phyloP scores from a whole-genome alignment of 164 flowering plant species.

The Kingdonia uniflora region DNA sequence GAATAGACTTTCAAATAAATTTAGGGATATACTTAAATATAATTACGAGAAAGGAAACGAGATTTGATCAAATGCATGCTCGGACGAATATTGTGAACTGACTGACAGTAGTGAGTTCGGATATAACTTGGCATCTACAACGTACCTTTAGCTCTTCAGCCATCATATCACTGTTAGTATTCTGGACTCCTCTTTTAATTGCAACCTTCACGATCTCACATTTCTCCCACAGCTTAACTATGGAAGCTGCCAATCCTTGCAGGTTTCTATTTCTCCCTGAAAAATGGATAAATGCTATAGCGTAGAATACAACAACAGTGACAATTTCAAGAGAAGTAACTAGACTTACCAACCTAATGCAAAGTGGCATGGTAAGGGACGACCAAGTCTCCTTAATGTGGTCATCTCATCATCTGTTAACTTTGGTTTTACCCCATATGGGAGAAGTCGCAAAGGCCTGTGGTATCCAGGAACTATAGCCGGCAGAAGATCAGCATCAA shows the following conservation, averaged over 20 bases:
- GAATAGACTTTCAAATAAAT: constrained; percentile 12
- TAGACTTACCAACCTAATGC: constrained; percentile 54
- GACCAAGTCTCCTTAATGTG: constrained; percentile 66
- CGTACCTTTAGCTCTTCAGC: constrained; percentile 88
- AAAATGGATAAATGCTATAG: constrained; percentile 1
- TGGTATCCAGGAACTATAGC: constrained; percentile 68
- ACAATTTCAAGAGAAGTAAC: background rate
- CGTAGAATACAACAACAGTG: no score
- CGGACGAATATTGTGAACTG: no score
- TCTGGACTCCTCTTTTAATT: constrained; percentile 92
- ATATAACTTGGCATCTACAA: background rate
- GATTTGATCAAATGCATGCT: no score
- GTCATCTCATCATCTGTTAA: constrained; percentile 94
- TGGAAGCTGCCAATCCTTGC: constrained; percentile 85
- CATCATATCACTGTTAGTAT: constrained; percentile 76
- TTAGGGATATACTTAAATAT: no score
- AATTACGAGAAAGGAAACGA: no score
- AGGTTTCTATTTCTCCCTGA: constrained; percentile 85
- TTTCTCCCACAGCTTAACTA: constrained; percentile 92
- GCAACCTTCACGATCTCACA: constrained; percentile 94
- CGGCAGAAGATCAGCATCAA: constrained; percentile 96
- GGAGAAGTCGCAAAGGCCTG: constrained; percentile 91
- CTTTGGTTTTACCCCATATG: constrained; percentile 70
- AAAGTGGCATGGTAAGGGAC: constrained; percentile 84
- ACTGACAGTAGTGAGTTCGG: no score